Evolutionary conservation across 148 eudicot genomes (phyloP), one percentile per base, ranked within the genome.

Genomic region (Persicaria tinctoria): DNA sequence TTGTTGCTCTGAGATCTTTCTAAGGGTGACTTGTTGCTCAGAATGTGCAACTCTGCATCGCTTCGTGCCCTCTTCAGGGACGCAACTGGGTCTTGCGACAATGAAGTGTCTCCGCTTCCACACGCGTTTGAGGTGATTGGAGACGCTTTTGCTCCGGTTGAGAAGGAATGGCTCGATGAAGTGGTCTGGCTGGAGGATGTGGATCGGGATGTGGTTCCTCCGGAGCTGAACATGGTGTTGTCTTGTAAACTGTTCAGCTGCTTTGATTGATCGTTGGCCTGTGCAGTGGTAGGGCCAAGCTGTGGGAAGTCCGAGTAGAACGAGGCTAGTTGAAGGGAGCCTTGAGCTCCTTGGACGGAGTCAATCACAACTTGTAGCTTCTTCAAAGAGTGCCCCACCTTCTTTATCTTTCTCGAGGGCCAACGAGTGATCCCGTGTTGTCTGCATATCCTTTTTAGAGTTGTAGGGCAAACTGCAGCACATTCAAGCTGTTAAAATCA

Each of bases 351-450:
- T 83, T 93, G 89, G 55, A 93, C 98, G 0, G 98, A 93, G 74
- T 93, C 92, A 3, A 93, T 91, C 54, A 93, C 89, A 41, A 82
- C 77, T 72, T 93, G 98, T 69, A 93, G 97, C 79, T 93, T 93
- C 82, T 73, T 86, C 49, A 93, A 77, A 1, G 98, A 93, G 84
- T 93, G 97, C 8, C 90, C 93, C 47, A 92, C 97, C 80, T 95
- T 95, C 87, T 92, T 92, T 81, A 92, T 89, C 90, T 95, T 95
- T 78, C 97, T 75, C n/a, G 98, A 95, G 73, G 98, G 98, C 98
- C 98, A 95, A 68, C 98, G 83, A n/a, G 87, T 85, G 55, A 95
- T 95, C 46, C 98, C 97, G 44, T 90, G 96, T 73, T 95, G 96
- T 78, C 98, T 87, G 78, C 98, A 95, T 80, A 95, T 95, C 82